These are phyloP conservation scores for Chaetoceros tenuissimus DNA, from an alignment of 108 stramenopile genomes.

Conservation along the genomic window DNA sequence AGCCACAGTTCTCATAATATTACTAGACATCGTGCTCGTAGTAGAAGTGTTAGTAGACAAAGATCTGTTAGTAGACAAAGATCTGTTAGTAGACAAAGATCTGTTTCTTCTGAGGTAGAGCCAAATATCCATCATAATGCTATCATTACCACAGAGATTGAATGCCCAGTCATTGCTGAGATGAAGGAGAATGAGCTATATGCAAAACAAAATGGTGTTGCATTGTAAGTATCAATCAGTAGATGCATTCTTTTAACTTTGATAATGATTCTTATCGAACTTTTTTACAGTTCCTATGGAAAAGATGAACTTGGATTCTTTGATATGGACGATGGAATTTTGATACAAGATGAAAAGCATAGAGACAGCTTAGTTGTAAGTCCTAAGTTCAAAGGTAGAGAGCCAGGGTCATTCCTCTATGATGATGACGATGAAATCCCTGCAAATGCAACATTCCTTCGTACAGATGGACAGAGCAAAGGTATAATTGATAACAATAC, in stretches of 20 bases:
- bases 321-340: not conserved
- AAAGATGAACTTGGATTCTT: too few species aligned
- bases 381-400: not conserved
- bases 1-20: too few species aligned
- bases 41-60: not conserved
- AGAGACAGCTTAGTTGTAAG: not conserved
- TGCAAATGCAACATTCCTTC: not conserved
- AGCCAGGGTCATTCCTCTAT: not conserved
- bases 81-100: not conserved
- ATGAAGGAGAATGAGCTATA: slow-evolving; percentile 1
- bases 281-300: too few species aligned
- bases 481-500: not conserved
- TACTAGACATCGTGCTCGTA: not conserved
- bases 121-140: not conserved
- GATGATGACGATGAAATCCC: not conserved
- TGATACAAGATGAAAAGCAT: not conserved
- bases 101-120: not conserved
- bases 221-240: not conserved
- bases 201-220: not conserved
- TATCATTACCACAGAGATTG: not conserved
- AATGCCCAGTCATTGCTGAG: not conserved
- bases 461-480: not conserved
- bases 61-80: not conserved
- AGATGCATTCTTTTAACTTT: too few species aligned
- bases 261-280: too few species aligned